phyloP scores from a whole-genome alignment of 176 grass and related monocot species.

The Zizania latifolia region DNA sequence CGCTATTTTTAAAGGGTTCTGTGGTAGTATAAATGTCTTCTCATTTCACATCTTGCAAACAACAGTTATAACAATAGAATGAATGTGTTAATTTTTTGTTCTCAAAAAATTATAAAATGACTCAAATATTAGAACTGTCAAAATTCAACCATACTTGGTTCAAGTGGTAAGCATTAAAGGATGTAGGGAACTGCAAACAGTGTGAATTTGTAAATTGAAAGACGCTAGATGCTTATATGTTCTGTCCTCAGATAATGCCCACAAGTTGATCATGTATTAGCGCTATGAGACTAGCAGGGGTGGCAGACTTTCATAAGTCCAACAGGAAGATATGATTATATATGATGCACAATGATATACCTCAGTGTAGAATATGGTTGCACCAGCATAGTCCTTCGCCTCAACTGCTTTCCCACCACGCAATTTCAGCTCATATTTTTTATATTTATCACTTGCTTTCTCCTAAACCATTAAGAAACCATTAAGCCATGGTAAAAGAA shows the following conservation, averaged over 20 bases:
- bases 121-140: not conserved
- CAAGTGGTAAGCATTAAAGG: not conserved
- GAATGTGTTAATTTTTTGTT: not conserved
- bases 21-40: too few species aligned
- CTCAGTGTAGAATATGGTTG: constrained; percentile 25
- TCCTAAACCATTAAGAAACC: not conserved
- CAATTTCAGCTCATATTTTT: constrained; percentile 28
- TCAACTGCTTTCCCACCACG: constrained; percentile 18
- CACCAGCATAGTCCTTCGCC: not conserved
- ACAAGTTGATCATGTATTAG: too few species aligned
- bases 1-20: too few species aligned
- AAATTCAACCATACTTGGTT: not conserved
- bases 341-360: not conserved
- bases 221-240: not conserved
- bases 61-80: not conserved
- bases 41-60: not conserved
- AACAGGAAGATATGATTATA: not conserved
- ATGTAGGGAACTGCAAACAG: not conserved
- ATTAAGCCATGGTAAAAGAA: not conserved
- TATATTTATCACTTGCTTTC: not conserved
- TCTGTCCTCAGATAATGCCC: not conserved
- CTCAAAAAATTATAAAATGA: not conserved
- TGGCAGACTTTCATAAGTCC: not conserved
- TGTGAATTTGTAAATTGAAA: not conserved
- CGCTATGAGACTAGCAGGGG: not conserved